Evolutionary conservation across 2,329 filamentous ascomycete species (phyloP), one percentile per base, ranked within the genome.

Genomic region (Apiospora aurea): DNA sequence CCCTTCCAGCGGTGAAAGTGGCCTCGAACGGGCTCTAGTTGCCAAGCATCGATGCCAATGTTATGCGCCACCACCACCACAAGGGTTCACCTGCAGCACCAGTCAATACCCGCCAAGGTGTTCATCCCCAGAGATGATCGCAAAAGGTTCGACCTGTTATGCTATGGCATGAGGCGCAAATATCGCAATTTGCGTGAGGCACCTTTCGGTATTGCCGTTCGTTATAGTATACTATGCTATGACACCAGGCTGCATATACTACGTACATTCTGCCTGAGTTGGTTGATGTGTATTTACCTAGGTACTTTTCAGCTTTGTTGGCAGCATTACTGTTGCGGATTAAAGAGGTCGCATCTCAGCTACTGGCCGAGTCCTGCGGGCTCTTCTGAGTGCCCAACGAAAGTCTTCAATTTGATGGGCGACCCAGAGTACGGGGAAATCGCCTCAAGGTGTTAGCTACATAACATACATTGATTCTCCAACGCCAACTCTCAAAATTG

Each of bases 151-250:
- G 53, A 34, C 18, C 0, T 29, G 51, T 57, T 34, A 61, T 61
- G 53, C 26, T 61, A 34, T 61, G 26, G 26, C 14, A 61, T 61
- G 26, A 34, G 14, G 26, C 53, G 21, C 53, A 61, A 26, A 34
- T 14, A 61, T 61, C 16, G 26, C 53, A 61, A 57, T 57, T 57
- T 29, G 24, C 51, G 26, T 18, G 26, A 11, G 26, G 4, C 16
- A 34, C 26, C 26, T 38, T 26, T 18, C 26, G 26, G 53, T 61
- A 34, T 61, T 34, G 26, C 53, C 53, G 53, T 16, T 16, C 10
- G 16, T 61, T 21, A 34, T 61, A 61, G 53, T 61, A 34, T 34
- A 61, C 26, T 61, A 61, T 61, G 53, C 53, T 61, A 61, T 61
- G 53, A 34, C 26, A 10, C 14, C 26, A 34, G 53, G 53, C 26